Percentiles rank a stretch among this genome's conserved stretches.
Evolutionary conservation across 2,329 filamentous ascomycete species (phyloP).

Genomic region (Plectosphaerella sp.): DNA sequence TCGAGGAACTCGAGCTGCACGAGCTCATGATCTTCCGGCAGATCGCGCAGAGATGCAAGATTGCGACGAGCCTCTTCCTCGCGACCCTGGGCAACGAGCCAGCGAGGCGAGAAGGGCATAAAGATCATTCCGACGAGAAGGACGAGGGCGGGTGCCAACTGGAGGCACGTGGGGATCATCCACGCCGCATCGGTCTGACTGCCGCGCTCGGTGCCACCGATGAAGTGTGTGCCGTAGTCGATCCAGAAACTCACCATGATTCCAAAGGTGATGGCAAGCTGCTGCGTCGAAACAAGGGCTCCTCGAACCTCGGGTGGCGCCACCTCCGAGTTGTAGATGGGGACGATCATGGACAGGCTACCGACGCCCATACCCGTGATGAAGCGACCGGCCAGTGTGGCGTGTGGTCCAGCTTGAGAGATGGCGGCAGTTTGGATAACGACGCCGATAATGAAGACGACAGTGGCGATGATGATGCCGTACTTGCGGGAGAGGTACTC

Average conservation of each 20-base stretch:
- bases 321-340: conserved; percentile 41
- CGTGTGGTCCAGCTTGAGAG: conserved; percentile 41
- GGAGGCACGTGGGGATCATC: conserved; percentile 68
- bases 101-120: conserved; percentile 76
- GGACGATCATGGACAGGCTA: conserved; percentile 62
- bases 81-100: conserved; percentile 66
- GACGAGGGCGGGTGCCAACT: conserved; percentile 62
- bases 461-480: conserved; percentile 60
- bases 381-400: conserved; percentile 68
- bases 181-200: conserved; percentile 64
- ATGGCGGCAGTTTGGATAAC: conserved; percentile 63
- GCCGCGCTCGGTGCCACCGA: conserved; percentile 46
- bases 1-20: conserved; percentile 25
- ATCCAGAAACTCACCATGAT: conserved; percentile 65
- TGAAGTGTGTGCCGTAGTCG: conserved; percentile 61
- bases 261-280: conserved; percentile 55
- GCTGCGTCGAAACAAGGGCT: conserved; percentile 40
- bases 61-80: conserved; percentile 41
- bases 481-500: conserved; percentile 67
- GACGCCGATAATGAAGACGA: conserved; percentile 67
- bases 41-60: conserved; percentile 23
- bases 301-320: conserved; percentile 38
- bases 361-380: conserved; percentile 70
- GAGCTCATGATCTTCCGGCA: conserved; percentile 22
- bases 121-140: conserved; percentile 69